These are phyloP conservation scores for Prunus padus DNA, from an alignment of 306 rosid genomes.

Conservation along the genomic window DNA sequence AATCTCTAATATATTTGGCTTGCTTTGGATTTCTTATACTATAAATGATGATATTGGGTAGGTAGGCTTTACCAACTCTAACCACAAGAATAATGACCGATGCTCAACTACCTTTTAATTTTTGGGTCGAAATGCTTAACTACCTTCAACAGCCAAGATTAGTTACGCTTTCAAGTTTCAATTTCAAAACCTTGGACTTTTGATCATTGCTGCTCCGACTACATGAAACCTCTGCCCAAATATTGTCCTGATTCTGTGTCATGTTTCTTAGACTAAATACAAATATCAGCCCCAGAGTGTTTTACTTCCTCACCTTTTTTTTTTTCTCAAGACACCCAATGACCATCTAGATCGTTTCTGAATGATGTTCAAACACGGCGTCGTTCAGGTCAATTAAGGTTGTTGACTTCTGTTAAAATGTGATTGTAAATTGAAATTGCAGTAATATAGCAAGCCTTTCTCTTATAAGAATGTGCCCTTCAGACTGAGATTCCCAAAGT, in stretches of 20 bases:
- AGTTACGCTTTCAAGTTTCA: neutral
- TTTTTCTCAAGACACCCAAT: neutral
- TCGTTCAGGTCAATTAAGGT: neutral
- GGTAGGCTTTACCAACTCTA: neutral
- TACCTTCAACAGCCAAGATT: neutral
- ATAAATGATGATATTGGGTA: neutral
- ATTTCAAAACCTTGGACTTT: conserved; percentile 6
- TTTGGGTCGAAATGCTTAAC: neutral
- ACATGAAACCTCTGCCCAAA: neutral
- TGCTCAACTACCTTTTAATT: no score
- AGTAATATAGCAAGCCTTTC: neutral
- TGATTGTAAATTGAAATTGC: neutral
- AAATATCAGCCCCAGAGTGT: neutral
- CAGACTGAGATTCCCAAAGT: no score
- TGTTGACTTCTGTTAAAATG: neutral
- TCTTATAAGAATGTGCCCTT: neutral
- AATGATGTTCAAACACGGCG: neutral
- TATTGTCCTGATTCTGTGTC: neutral
- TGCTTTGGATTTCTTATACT: neutral
- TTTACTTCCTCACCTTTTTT: neutral
- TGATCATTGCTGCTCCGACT: neutral
- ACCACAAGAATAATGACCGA: neutral
- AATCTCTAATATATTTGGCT: no score
- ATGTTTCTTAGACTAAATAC: neutral
- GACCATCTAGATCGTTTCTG: neutral